phyloP scores from a whole-genome alignment of 23 red algal genomes.

The Chondrus crispus region DNA sequence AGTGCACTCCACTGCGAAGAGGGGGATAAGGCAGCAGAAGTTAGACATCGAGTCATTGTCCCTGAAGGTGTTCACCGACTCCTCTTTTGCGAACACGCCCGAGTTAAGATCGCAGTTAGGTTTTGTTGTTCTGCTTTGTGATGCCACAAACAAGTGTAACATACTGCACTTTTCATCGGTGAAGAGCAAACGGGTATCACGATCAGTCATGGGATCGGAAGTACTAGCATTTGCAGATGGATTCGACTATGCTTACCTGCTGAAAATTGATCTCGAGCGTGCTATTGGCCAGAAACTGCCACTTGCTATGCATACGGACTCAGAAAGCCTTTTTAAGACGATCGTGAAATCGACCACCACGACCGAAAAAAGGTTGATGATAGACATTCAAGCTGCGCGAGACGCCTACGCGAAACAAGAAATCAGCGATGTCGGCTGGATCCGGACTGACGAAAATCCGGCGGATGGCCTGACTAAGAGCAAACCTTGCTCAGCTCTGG shows the following conservation, averaged over 20 bases:
- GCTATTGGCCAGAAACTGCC: background rate
- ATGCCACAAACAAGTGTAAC: background rate
- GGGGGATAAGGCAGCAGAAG: background rate
- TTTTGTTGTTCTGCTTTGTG: constrained; percentile 3
- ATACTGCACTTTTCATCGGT: constrained; percentile 6
- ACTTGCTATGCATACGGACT: background rate
- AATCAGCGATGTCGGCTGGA: background rate
- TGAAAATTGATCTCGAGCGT: constrained; percentile 28
- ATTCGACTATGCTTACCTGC: background rate
- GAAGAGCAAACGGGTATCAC: background rate
- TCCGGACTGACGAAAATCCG: background rate
- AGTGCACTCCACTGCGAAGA: background rate
- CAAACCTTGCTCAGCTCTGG: too few species aligned
- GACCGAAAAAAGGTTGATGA: constrained; percentile 34
- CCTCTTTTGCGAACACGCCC: background rate
- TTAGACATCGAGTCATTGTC: background rate
- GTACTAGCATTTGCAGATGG: constrained; percentile 3
- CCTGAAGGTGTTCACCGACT: constrained; percentile 1
- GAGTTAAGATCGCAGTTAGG: constrained; percentile 12
- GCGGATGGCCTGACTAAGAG: constrained; percentile 8
- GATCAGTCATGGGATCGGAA: constrained; percentile 15
- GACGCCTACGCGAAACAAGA: background rate
- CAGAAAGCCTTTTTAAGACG: background rate
- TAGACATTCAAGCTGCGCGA: constrained; percentile 2
- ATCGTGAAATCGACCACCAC: background rate